phyloP scores from a whole-genome alignment of 176 grass and related monocot genomes.

The Oryza coarctata region DNA sequence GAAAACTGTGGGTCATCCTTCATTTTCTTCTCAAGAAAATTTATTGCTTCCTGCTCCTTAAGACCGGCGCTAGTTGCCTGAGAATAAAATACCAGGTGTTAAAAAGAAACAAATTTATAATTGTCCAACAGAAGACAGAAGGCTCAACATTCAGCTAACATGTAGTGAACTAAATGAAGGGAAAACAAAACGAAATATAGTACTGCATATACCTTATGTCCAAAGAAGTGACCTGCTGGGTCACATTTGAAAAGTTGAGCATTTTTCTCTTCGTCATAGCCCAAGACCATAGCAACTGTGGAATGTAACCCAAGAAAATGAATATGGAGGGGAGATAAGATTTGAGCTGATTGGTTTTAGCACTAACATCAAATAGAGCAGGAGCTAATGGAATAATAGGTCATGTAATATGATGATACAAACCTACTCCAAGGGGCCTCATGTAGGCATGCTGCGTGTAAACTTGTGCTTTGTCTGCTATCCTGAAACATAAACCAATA shows the following conservation, averaged over 20 bases:
- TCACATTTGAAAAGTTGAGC: constrained; percentile 98
- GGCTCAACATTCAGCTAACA: neutral
- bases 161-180: neutral
- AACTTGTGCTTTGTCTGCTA: constrained; percentile 97
- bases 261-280: constrained; percentile 97
- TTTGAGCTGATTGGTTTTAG: constrained; percentile 1
- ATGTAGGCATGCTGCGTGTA: constrained; percentile 99
- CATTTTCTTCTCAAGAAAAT: constrained; percentile 99
- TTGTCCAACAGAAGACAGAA: neutral
- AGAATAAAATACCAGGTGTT: constrained; percentile 11
- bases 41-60: constrained; percentile 99
- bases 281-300: constrained; percentile 89
- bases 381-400: constrained; percentile 5
- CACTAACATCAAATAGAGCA: neutral
- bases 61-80: constrained; percentile 99
- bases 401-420: constrained; percentile 27
- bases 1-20: constrained; percentile 78
- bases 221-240: constrained; percentile 94
- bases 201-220: constrained; percentile 71
- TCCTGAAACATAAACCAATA: constrained; percentile 59
- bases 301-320: constrained; percentile 19
- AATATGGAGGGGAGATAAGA: constrained; percentile 14
- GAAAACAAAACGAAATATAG: neutral
- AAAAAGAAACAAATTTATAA: neutral
- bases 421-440: constrained; percentile 97